Percentiles rank a stretch among this genome's conserved stretches.
Conservation (phyloP, 108 stramenopile genomes). For the Discostella pseudostelligera region DNA sequence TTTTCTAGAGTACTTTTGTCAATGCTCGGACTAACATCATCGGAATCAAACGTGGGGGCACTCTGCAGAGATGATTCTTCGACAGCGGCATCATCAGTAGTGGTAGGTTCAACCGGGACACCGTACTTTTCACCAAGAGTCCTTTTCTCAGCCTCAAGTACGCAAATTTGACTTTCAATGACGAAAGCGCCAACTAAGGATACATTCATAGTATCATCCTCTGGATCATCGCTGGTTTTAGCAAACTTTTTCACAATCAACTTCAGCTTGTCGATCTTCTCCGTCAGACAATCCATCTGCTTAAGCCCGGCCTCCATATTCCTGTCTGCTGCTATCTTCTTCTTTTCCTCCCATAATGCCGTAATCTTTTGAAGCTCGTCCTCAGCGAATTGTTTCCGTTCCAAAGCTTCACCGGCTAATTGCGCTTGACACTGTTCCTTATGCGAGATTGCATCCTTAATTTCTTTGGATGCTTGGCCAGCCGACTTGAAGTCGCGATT, state of each 20-base stretch:
- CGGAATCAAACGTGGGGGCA: constrained; percentile 13
- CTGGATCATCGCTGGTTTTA: not conserved
- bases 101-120: constrained; percentile 46
- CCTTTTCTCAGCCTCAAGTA: constrained; percentile 56
- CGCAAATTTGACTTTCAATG: constrained; percentile 65
- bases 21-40: constrained; percentile 8
- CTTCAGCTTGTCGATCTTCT: constrained; percentile 54
- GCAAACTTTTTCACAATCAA: constrained; percentile 22
- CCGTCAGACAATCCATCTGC: constrained; percentile 54
- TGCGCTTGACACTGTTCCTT: constrained; percentile 65
- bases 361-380: constrained; percentile 43
- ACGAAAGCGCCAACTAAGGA: constrained; percentile 72
- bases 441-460: constrained; percentile 73
- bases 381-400: constrained; percentile 52
- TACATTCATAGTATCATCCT: constrained; percentile 51
- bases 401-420: constrained; percentile 56
- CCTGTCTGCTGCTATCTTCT: constrained; percentile 55
- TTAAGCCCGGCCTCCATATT: constrained; percentile 55
- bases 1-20: constrained; percentile 11
- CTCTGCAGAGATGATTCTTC: constrained; percentile 19
- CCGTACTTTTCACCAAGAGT: constrained; percentile 65
- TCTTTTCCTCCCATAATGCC: constrained; percentile 53
- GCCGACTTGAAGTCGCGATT: constrained; percentile 85
- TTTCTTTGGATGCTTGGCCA: constrained; percentile 81
- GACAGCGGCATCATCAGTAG: constrained; percentile 3